Base-by-base conservation (phyloP, 164 flowering plant species). In the Amborella trichopoda region DNA sequence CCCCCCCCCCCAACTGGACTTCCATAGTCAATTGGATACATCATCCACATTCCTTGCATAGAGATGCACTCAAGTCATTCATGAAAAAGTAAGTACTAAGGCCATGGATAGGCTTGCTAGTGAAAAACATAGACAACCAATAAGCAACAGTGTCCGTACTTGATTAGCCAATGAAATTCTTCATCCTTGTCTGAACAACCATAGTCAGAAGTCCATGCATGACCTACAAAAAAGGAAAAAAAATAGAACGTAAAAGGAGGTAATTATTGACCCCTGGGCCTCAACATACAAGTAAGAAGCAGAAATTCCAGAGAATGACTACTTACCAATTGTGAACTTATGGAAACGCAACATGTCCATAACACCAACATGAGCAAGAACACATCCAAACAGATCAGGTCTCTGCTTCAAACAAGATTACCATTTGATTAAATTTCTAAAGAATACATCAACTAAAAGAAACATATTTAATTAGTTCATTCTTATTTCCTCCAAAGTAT, bases 301-400 rank as follows among this genome's bases (percentile, higher is more conserved):
- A 34, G 28, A 24, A 20, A 6, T 12, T 17, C 18, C 4, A 40
- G 36, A 22, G 25, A 47, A 48, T 18, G 23, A 38, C 49, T 10
- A 61, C 82, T 44, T 46, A 87, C 99, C 99, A 52, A 93, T 85
- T 13, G 99, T 93, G 42, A 93, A 93, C 58, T 79, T 93, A 66
- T 93, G 99, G 56, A 88, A 93, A 42, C 97, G 76, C 23, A 93
- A 78, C 97, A 93, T 93, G 75, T 93, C 99, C 99, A 93, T 93
- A 6, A 93, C 99, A 66, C 99, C 99, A 63, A 93, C 99, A 76
- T 84, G 95, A 56, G 99, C 94, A 59, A 93, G 61, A 53, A 87
- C 99, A 72, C 99, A 93, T 10, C 99, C 99, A 70, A 78, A 93
- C 42, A 93, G 90, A 75, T 85, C 94, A 65, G 99, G 97, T 59